phyloP scores from a whole-genome alignment of 2,329 filamentous ascomycete species.

The Ceratocystis huliohia region DNA sequence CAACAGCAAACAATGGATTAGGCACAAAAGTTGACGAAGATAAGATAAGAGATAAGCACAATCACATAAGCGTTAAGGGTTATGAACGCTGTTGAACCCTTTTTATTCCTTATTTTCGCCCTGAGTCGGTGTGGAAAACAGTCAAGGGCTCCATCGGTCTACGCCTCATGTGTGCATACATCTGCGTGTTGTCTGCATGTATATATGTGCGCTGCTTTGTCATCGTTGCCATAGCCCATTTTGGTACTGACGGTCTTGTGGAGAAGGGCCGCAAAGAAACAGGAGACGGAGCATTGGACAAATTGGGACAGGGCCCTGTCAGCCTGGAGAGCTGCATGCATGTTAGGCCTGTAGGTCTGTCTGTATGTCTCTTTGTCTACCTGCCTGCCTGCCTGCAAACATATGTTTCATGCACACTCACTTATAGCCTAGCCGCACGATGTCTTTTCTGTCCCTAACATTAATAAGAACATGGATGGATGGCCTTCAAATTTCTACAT shows the following conservation, averaged over 20 bases:
- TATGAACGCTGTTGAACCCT: no score
- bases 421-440: no score
- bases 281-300: constrained; percentile 5
- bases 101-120: not conserved
- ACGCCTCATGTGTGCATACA: not conserved
- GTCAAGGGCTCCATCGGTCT: not conserved
- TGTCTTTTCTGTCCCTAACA: no score
- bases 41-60: no score
- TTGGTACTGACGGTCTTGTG: not conserved
- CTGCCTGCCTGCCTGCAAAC: not conserved
- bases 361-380: not conserved
- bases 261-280: not conserved
- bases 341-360: not conserved
- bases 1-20: no score
- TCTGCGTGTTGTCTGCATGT: not conserved
- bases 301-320: not conserved
- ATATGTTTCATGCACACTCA: not conserved
- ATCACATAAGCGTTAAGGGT: no score
- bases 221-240: not conserved
- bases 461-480: no score
- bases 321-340: not conserved
- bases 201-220: not conserved
- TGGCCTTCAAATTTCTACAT: not conserved
- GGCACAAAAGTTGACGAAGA: no score
- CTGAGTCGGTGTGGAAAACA: not conserved